Evolutionary conservation across 306 rosid species (phyloP), one percentile per base, ranked within the genome.

Genomic region (Prinsepia uniflora): DNA sequence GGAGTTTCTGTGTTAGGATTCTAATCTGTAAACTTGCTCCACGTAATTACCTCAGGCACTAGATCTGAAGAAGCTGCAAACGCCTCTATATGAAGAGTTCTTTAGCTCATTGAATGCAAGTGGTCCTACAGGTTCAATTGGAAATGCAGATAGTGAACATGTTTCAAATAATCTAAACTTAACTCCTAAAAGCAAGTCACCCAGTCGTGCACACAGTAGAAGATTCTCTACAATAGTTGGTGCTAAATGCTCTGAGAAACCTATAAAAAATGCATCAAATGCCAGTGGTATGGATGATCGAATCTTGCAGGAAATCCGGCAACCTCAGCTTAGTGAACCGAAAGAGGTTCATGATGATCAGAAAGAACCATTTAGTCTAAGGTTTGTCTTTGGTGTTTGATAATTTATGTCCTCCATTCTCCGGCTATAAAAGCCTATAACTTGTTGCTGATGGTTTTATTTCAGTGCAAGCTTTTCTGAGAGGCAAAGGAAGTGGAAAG

Each of bases 31-130:
- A 45, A 73, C 75, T 67, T 63, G 73, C 47, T 80, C 67, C 70
- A 40, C 76, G 80, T 66, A 70, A 77, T 73, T 45, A 43, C 45
- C 67, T 59, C 77, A 92, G 96, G 96, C 96, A 42, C 67, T 86
- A 47, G 98, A 92, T 75, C 78, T 92, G 83, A 87, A 88, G 83
- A 88, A 90, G 85, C 82, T 92, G 73, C 96, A 84, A 74, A 85
- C 98, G 8, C 96, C 96, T 64, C 90, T 92, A 69, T 91, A 82
- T 49, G 92, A 92, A 83, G 89, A 92, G 83, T 90, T 90, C 82
- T 74, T 79, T 52, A 81, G 78, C 81, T 79, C 86, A 79, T 72
- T 85, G 30, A 86, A 85, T 65, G 86, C 89, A 72, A 70, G 74
- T 74, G 81, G 76, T 86, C 67, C 80, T 64, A 73, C 83, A 52